Conservation (phyloP, 345 rosid genomes). For the Acer yangbiense region DNA sequence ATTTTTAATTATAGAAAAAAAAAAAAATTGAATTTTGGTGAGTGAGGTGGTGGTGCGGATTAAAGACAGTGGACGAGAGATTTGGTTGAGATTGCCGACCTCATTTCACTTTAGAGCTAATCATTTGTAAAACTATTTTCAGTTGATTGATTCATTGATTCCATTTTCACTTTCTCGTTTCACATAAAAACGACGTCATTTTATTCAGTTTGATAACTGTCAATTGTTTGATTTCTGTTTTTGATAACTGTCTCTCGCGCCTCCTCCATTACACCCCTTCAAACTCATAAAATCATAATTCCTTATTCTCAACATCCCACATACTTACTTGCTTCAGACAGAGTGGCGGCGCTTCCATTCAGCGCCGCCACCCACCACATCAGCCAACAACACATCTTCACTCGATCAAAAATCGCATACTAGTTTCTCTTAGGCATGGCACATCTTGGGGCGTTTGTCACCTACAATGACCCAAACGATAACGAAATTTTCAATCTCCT, state of each 20-base stretch:
- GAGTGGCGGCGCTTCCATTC: constrained; percentile 16
- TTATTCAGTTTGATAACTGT: no score
- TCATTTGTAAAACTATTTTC: background rate
- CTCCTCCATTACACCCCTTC: background rate
- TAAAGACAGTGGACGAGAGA: constrained; percentile 8
- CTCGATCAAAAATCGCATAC: background rate
- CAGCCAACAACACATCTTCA: background rate
- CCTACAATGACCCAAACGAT: constrained; percentile 35
- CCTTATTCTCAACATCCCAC: no score
- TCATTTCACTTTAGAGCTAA: constrained; percentile 38
- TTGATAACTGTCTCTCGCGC: constrained; percentile 3
- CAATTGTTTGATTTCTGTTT: no score
- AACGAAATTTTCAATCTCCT: constrained; percentile 23
- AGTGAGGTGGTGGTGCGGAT: constrained; percentile 14
- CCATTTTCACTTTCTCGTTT: background rate
- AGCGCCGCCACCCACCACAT: background rate
- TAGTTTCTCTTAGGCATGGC: constrained; percentile 26
- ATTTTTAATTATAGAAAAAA: no score
- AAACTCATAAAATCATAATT: constrained; percentile 1
- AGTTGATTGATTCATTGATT: background rate
- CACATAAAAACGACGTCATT: no score
- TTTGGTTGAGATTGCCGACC: constrained; percentile 48
- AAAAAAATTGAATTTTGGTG: constrained; percentile 33
- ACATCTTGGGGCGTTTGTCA: constrained; percentile 22
- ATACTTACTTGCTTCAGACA: background rate